Percentiles rank a stretch among this genome's conserved stretches.
Conservation (phyloP, 805 yeast species). For the Kuraishia capsulata region DNA sequence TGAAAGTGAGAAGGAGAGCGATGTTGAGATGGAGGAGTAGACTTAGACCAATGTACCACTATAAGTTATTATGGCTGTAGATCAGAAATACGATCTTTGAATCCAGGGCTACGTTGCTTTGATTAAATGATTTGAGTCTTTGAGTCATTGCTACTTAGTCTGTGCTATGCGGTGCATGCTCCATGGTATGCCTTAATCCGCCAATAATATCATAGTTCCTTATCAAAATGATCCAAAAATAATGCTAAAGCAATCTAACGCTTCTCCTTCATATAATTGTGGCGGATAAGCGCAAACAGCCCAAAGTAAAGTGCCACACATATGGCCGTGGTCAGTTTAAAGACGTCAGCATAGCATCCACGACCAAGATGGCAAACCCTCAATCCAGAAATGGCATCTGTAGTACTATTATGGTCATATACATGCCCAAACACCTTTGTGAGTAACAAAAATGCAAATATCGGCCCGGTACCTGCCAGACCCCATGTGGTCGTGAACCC, state of each 20-base stretch:
- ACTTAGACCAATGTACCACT: too few species aligned
- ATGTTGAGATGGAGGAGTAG: conserved; percentile 30
- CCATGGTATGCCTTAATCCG: too few species aligned
- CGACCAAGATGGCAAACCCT: conserved; percentile 33
- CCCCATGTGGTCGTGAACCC: conserved; percentile 76
- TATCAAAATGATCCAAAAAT: too few species aligned
- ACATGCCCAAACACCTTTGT: conserved; percentile 48
- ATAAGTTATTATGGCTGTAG: too few species aligned
- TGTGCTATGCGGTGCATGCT: too few species aligned
- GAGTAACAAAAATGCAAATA: conserved; percentile 41
- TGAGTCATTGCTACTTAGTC: too few species aligned
- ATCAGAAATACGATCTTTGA: too few species aligned
- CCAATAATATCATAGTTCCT: too few species aligned
- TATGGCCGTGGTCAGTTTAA: conserved; percentile 26
- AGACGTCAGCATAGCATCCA: conserved; percentile 40
- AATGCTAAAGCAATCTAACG: too few species aligned
- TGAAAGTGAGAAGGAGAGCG: conserved; percentile 28
- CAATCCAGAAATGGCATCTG: conserved; percentile 28
- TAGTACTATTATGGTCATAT: conserved; percentile 34
- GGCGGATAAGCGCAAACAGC: background rate
- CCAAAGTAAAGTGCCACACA: conserved; percentile 10
- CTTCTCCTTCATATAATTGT: background rate
- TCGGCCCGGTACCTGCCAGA: conserved; percentile 61
- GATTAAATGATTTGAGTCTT: too few species aligned
- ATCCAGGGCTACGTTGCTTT: too few species aligned